phyloP scores from a whole-genome alignment of 2,329 filamentous ascomycete genomes.

The Colletotrichum eremochloae region DNA sequence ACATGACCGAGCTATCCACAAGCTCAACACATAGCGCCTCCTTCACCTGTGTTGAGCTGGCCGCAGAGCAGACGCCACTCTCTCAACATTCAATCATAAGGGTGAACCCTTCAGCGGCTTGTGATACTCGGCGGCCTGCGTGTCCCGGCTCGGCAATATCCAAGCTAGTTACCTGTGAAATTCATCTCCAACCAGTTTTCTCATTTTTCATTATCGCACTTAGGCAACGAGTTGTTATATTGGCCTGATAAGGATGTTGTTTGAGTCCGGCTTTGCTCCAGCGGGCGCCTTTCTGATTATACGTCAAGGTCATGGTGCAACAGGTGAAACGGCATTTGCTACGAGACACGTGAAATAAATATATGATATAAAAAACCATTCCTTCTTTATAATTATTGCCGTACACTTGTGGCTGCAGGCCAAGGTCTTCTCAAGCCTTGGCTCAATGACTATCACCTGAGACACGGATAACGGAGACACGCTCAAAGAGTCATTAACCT shows the following conservation, averaged over 20 bases:
- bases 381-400: neutral
- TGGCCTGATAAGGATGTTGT: neutral
- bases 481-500: neutral
- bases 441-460: neutral
- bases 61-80: constrained; percentile 18
- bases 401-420: too few species aligned
- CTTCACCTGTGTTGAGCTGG: constrained; percentile 7
- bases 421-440: neutral
- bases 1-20: constrained; percentile 22
- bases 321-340: neutral
- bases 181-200: neutral
- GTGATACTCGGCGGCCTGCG: neutral
- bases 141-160: neutral
- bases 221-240: neutral
- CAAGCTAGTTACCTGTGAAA: neutral
- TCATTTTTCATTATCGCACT: neutral
- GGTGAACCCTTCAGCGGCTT: constrained; percentile 20
- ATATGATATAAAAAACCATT: neutral
- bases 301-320: neutral
- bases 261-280: neutral
- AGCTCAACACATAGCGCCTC: constrained; percentile 6
- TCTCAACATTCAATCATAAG: constrained; percentile 20
- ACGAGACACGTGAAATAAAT: neutral
- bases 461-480: neutral
- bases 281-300: neutral